Conservation (phyloP, 352 stramenopile species). For the Pythium graminicola region DNA sequence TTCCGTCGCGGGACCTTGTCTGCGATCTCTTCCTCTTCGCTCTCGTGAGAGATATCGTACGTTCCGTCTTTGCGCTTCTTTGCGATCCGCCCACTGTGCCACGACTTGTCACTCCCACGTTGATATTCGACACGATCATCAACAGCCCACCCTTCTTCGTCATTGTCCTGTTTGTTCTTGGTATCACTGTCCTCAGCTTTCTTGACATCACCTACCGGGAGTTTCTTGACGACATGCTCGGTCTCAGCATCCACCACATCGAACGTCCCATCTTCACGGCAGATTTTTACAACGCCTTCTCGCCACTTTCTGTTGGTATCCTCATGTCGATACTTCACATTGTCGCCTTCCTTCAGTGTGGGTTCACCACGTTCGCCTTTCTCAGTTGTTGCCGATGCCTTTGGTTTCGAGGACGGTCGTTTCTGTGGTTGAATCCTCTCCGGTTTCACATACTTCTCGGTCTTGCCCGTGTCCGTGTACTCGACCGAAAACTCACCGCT, state of each 20-base stretch:
- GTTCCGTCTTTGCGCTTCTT: constrained; percentile 38
- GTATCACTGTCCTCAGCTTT: constrained; percentile 17
- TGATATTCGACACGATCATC: constrained; percentile 36
- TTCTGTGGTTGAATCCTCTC: constrained; percentile 9
- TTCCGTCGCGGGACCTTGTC: not conserved
- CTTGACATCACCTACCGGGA: constrained; percentile 15
- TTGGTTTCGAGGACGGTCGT: constrained; percentile 4
- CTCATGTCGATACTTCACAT: constrained; percentile 19
- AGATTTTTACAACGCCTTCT: constrained; percentile 26
- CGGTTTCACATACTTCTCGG: constrained; percentile 17
- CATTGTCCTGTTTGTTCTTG: not conserved
- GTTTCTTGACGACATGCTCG: constrained; percentile 27
- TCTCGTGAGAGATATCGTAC: constrained; percentile 43
- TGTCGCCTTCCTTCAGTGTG: too few relatives aligned
- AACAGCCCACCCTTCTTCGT: constrained; percentile 20
- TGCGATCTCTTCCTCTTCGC: constrained; percentile 10
- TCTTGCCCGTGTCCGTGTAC: constrained; percentile 20
- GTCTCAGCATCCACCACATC: constrained; percentile 33
- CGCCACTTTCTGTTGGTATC: constrained; percentile 24
- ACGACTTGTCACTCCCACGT: constrained; percentile 28
- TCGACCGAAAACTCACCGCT: constrained; percentile 24
- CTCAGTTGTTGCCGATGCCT: not conserved
- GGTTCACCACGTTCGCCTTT: too few relatives aligned
- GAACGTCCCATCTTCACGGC: constrained; percentile 25
- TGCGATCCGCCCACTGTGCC: constrained; percentile 27